Percentiles rank a stretch among this genome's conserved stretches.
phyloP scores from a whole-genome alignment of 805 yeast species.

The Sugiyamaella lignohabitans region DNA sequence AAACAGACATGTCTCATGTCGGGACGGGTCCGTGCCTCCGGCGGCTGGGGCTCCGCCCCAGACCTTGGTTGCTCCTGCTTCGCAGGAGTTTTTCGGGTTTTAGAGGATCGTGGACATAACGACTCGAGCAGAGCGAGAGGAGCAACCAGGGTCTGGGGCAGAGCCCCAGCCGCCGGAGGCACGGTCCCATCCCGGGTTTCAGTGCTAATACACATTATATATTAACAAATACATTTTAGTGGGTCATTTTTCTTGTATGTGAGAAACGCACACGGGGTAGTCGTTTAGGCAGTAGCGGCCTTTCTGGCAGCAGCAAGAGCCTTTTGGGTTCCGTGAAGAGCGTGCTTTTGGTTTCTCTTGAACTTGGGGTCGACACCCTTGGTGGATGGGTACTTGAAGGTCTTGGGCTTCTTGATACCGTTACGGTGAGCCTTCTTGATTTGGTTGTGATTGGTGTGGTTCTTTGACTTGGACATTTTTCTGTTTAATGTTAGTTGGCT shows the following conservation, averaged over 20 bases:
- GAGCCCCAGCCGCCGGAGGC: not conserved
- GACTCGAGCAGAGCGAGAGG: not conserved
- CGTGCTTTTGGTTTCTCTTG: conserved; percentile 99
- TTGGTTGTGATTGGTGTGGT: conserved; percentile 99
- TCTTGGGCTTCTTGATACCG: conserved; percentile 99
- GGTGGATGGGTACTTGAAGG: conserved; percentile 96
- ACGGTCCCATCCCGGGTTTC: not conserved
- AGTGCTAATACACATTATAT: not conserved
- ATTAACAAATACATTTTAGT: not conserved
- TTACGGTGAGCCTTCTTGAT: conserved; percentile 99
- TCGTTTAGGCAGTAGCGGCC: not conserved
- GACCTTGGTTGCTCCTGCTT: no score
- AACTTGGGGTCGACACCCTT: conserved; percentile 99
- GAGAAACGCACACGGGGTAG: no score
- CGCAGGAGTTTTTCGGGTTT: no score
- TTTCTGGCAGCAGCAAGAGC: conserved; percentile 71
- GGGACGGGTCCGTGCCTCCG: no score
- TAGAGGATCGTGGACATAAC: no score
- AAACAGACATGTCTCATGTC: no score
- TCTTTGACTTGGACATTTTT: conserved; percentile 96
- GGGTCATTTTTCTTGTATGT: no score
- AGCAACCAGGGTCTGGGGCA: not conserved
- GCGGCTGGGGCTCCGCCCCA: no score
- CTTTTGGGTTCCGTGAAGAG: conserved; percentile 95
- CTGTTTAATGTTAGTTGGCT: not conserved